A percentile compares a stretch with the other conserved stretches of the same genome.
phyloP scores from a whole-genome alignment of 2,329 filamentous ascomycete genomes.

The Orbilia blumenaviensis region DNA sequence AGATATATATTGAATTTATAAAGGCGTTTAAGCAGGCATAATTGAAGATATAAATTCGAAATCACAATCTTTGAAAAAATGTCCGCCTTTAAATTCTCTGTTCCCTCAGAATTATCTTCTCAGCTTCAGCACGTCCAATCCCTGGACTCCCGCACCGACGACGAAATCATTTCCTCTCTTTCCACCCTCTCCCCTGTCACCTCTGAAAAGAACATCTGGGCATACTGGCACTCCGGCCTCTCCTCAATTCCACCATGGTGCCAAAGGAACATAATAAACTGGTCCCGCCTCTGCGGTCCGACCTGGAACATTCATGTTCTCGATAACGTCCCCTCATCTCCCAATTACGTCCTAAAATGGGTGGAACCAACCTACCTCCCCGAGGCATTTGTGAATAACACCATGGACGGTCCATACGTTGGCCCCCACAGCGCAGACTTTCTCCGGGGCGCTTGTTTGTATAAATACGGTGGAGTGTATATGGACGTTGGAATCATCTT shows the following conservation, averaged over 20 bases:
- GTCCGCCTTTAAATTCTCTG: slow-evolving; percentile 52
- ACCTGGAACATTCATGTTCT: slow-evolving; percentile 63
- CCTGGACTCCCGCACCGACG: slow-evolving; percentile 59
- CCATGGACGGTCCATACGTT: slow-evolving; percentile 63
- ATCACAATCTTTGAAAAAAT: not conserved
- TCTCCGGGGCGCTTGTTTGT: slow-evolving; percentile 63
- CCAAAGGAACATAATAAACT: slow-evolving; percentile 62
- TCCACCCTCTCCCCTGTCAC: slow-evolving; percentile 59
- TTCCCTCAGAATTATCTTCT: slow-evolving; percentile 56
- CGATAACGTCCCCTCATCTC: slow-evolving; percentile 61
- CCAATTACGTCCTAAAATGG: slow-evolving; percentile 61
- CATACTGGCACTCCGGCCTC: slow-evolving; percentile 62
- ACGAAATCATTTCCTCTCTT: slow-evolving; percentile 59
- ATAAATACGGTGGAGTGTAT: slow-evolving; percentile 63
- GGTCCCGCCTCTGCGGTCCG: slow-evolving; percentile 62
- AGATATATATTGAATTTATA: too few relatives aligned
- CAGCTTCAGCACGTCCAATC: slow-evolving; percentile 54
- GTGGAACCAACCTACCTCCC: slow-evolving; percentile 61
- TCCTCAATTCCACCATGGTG: slow-evolving; percentile 61
- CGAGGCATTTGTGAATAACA: slow-evolving; percentile 62
- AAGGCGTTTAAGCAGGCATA: too few relatives aligned
- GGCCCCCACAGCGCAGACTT: slow-evolving; percentile 65
- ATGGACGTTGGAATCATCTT: slow-evolving; percentile 63
- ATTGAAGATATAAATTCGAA: too few relatives aligned
- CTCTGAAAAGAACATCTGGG: slow-evolving; percentile 64